Conservation (phyloP, 2,329 filamentous ascomycete species). For the Aureobasidium zeae region DNA sequence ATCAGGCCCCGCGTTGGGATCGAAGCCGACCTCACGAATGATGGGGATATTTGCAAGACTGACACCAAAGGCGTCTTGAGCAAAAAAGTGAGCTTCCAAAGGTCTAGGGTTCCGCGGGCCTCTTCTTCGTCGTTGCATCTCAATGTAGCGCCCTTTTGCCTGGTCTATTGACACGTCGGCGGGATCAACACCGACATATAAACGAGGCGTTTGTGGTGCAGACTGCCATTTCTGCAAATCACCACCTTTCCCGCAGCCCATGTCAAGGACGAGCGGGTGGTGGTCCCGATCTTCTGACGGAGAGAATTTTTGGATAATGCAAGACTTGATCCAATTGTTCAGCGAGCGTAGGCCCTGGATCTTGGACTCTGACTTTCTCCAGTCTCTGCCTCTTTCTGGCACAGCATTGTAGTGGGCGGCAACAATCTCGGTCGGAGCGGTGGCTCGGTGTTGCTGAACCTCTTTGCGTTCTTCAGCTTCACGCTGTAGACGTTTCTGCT, state of each 20-base stretch:
- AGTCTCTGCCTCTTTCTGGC: conserved; percentile 84
- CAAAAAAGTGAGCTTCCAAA: conserved; percentile 68
- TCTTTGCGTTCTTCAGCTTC: conserved; percentile 37
- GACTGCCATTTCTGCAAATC: conserved; percentile 95
- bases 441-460: conserved; percentile 42
- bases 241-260: conserved; percentile 94
- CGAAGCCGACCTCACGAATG: conserved; percentile 78
- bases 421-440: conserved; percentile 74
- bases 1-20: conserved; percentile 55
- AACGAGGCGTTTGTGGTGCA: conserved; percentile 77
- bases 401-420: conserved; percentile 93
- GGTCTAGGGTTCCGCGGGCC: conserved; percentile 21
- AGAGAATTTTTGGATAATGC: conserved; percentile 92
- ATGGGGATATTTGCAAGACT: conserved; percentile 73
- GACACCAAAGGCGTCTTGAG: conserved; percentile 88
- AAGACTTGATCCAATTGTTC: conserved; percentile 99
- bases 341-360: conserved; percentile 92
- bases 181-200: conserved; percentile 91
- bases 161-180: conserved; percentile 89
- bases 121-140: conserved; percentile 55
- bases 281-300: conserved; percentile 34
- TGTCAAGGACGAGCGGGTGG: conserved; percentile 76
- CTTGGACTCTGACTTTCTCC: conserved; percentile 85
- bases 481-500: conserved; percentile 39
- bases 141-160: conserved; percentile 70